Percentiles rank a stretch among this genome's conserved stretches.
These are phyloP conservation scores for Acanthamoeba polyphaga DNA, from an alignment of 208 protist genomes.

Conservation along the genomic window DNA sequence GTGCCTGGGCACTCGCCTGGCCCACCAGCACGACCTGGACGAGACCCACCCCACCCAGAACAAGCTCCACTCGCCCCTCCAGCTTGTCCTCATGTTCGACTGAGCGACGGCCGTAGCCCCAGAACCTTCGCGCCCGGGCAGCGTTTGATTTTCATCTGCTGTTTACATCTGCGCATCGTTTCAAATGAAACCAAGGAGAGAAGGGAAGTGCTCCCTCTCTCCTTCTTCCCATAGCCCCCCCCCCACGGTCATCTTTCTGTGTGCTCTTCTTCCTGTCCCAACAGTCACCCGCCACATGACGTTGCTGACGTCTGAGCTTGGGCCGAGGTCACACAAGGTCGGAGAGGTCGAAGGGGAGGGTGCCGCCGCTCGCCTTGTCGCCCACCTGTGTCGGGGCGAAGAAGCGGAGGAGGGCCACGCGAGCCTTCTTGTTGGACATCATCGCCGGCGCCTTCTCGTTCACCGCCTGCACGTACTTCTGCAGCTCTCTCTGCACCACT, in stretches of 20 bases:
- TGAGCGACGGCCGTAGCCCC: background rate
- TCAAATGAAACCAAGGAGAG: background rate
- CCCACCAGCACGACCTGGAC: conserved; percentile 52
- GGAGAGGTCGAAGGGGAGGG: conserved; percentile 12
- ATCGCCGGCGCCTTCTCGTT: conserved; percentile 4
- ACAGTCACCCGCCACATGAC: background rate
- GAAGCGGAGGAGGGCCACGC: conserved; percentile 41
- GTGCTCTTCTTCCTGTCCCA: background rate
- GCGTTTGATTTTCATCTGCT: background rate
- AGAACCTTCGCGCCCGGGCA: too few species aligned
- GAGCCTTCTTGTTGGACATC: conserved; percentile 33
- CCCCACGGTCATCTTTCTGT: background rate
- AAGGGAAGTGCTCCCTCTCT: conserved; percentile 55
- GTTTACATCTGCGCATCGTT: background rate
- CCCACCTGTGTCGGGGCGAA: conserved; percentile 47
- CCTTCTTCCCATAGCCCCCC: background rate
- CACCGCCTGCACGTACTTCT: conserved; percentile 57
- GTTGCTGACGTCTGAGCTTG: background rate
- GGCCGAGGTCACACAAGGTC: background rate
- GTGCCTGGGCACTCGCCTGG: conserved; percentile 45
- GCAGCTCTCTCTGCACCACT: background rate
- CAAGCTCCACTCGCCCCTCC: conserved; percentile 26
- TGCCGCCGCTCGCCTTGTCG: background rate
- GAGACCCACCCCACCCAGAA: conserved; percentile 57
- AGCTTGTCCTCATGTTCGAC: conserved; percentile 60